A percentile compares a stretch with the other conserved stretches of the same genome.
Conservation (phyloP, 331 rosid genomes). For the Rosa hybrid region DNA sequence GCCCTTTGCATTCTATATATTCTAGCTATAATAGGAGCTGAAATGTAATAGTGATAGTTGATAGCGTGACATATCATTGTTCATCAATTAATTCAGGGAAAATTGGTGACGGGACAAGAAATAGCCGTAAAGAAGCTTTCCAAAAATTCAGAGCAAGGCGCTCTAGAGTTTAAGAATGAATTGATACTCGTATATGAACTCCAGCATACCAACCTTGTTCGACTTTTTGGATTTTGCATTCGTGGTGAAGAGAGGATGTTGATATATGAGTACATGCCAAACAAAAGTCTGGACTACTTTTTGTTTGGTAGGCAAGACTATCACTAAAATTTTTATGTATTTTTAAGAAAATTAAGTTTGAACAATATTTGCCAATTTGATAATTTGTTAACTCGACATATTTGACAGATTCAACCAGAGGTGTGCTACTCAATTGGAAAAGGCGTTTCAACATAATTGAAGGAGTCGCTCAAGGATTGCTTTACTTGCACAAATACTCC, state of each 20-base stretch:
- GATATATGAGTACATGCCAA: conserved; percentile 2
- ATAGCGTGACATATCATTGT: neutral
- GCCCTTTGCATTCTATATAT: neutral
- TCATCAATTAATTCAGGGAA: neutral
- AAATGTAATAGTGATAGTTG: neutral
- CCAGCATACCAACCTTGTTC: conserved; percentile 7
- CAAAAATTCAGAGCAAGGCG: conserved; percentile 8
- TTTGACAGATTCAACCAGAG: conserved; percentile 8
- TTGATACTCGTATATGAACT: conserved; percentile 2
- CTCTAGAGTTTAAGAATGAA: neutral
- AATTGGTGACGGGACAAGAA: conserved; percentile 2
- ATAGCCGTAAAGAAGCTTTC: conserved; percentile 15
- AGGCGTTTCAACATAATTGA: neutral
- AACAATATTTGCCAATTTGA: neutral
- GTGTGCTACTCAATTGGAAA: neutral
- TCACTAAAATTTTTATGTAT: neutral
- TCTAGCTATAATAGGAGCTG: neutral
- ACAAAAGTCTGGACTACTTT: conserved; percentile 11
- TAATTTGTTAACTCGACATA: neutral
- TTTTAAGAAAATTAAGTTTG: neutral
- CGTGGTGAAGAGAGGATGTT: conserved; percentile 15
- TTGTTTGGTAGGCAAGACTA: neutral
- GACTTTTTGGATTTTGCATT: conserved; percentile 15
- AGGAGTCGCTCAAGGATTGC: conserved; percentile 17
- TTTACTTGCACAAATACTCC: conserved; percentile 13